Percentiles rank a stretch among this genome's conserved stretches.
These are phyloP conservation scores for Pythium plurisporium DNA, from an alignment of 352 stramenopile species.

Conservation along the genomic window DNA sequence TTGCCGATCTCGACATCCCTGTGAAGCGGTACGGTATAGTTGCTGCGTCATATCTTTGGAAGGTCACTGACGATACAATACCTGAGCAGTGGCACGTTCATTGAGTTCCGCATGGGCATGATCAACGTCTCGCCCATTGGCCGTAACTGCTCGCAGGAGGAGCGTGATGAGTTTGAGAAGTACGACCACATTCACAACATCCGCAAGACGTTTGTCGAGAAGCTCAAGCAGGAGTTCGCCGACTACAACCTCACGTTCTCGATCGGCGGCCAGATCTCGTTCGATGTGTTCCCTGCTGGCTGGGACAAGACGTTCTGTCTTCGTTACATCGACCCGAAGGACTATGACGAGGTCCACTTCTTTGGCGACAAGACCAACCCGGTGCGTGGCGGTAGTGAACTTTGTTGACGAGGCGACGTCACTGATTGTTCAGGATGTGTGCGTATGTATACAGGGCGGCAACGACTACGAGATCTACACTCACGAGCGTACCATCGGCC, in stretches of 20 bases:
- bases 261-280: constrained; percentile 98
- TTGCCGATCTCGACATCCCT: constrained; percentile 93
- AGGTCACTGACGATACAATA: background rate
- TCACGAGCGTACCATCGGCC: constrained; percentile 94
- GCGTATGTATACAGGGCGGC: constrained; percentile 78
- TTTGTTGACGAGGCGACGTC: background rate
- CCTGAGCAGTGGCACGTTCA: constrained; percentile 91
- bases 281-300: constrained; percentile 96
- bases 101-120: constrained; percentile 99
- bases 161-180: constrained; percentile 97
- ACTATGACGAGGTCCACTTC: constrained; percentile 99
- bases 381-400: constrained; percentile 1
- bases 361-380: constrained; percentile 99
- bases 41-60: background rate
- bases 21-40: constrained; percentile 83
- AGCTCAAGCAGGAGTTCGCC: constrained; percentile 92
- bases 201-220: constrained; percentile 94
- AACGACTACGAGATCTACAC: constrained; percentile 99
- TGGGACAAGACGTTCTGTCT: constrained; percentile 99
- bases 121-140: constrained; percentile 99
- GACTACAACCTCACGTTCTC: constrained; percentile 97
- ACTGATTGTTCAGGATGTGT: background rate
- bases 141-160: constrained; percentile 96
- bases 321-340: constrained; percentile 86
- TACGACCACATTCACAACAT: constrained; percentile 94